Base-by-base conservation (phyloP, 805 yeast genomes). In the Ogataea minuta region DNA sequence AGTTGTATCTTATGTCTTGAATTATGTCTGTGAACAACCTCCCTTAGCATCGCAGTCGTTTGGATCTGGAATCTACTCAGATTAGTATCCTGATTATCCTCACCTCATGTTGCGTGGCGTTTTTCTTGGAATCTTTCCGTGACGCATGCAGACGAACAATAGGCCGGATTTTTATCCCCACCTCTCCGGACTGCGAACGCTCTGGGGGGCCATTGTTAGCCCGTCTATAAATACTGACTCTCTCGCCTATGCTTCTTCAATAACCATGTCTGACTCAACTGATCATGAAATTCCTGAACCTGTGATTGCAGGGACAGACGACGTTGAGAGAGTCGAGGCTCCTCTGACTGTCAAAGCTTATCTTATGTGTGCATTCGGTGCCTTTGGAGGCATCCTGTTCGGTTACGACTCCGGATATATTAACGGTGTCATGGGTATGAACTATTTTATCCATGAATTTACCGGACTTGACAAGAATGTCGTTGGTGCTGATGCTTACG, bases 401-500 rank as follows among this genome's bases (percentile, higher is more conserved):
- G 86, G 86, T 38, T 80, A 77, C 56, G 86, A 81, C 56, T 79
- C 86, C 1, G 87, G 86, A 43, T 70, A 79, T 43, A 78, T 80
- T 44, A 74, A 79, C 46, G 84, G 81, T 63, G 74, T 81, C 33
- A 59, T 80, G 67, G 85, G 76, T 45, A 81, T 81, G 87, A 57
- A 62, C 20, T 79, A 74, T 50, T 41, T 63, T 48, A 53, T 63
- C 40, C 47, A 55, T 8, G 45, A 47, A 16, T 60, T 62, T 40
- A 51, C 63, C 7, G 48, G 49, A 17, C 52, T 52, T 20, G 49
- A 40, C 15, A 28, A 50, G 27, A 41, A 48, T 14, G 49, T 46
- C 26, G 29, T 48, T 15, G 40, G 51, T 9, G 39, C 42, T 21
- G 52, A 35, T 10, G 39, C 28, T 2, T 56, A 39, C 30, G 58